A percentile compares a stretch with the other conserved stretches of the same genome.
phyloP scores from a whole-genome alignment of 2,329 filamentous ascomycete genomes.

The Elsinoe australis region DNA sequence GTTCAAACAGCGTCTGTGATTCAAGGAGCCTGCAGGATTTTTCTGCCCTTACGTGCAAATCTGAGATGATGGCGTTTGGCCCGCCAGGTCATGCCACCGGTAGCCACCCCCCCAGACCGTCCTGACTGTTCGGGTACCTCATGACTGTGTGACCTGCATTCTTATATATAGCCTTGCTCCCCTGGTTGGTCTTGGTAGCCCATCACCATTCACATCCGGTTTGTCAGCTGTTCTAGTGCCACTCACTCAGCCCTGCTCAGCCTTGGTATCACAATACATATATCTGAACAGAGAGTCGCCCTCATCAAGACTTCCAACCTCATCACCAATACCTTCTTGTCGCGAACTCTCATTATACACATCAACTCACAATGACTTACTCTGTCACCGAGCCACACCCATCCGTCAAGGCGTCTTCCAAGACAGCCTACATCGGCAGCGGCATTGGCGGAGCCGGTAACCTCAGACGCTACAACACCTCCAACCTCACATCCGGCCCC shows the following conservation, averaged over 20 bases:
- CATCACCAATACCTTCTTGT: not conserved
- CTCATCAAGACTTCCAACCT: not conserved
- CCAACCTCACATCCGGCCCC: constrained; percentile 45
- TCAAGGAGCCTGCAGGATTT: constrained; percentile 11
- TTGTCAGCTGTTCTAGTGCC: not conserved
- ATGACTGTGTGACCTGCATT: constrained; percentile 2
- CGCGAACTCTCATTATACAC: constrained; percentile 17
- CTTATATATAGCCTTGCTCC: constrained; percentile 14
- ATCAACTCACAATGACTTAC: constrained; percentile 36
- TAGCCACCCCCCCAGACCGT: no score
- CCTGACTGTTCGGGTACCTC: no score
- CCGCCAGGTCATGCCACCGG: constrained; percentile 14
- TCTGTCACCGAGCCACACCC: constrained; percentile 56
- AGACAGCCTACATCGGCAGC: constrained; percentile 41
- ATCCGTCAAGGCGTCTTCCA: constrained; percentile 40
- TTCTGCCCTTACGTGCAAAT: constrained; percentile 14
- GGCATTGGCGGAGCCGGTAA: constrained; percentile 55
- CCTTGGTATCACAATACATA: not conserved
- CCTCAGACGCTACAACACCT: constrained; percentile 46
- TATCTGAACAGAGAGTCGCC: no score
- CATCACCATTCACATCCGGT: not conserved
- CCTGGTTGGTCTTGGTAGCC: not conserved
- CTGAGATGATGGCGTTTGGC: constrained; percentile 15
- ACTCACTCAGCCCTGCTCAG: not conserved
- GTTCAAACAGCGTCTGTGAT: constrained; percentile 3